These are phyloP conservation scores for Clausena lansium DNA, from an alignment of 345 rosid species.

Conservation along the genomic window DNA sequence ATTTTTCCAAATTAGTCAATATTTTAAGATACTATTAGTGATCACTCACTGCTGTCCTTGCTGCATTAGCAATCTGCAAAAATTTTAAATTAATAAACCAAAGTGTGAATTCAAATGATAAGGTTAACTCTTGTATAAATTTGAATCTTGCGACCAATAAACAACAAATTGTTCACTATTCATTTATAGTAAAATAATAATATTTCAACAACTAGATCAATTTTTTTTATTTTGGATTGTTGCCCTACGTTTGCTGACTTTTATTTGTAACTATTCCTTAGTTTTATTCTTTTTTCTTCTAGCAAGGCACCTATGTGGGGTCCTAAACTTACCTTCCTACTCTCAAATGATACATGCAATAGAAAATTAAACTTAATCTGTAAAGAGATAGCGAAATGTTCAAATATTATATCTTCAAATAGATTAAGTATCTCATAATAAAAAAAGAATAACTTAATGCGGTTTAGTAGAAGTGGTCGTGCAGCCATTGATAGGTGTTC, in stretches of 20 bases:
- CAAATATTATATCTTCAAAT: not conserved
- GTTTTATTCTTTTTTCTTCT: not conserved
- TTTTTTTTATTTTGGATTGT: not conserved
- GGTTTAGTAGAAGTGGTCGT: not conserved
- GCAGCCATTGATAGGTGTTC: not conserved
- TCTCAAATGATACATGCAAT: not conserved
- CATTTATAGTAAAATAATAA: not conserved
- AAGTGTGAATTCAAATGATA: not conserved
- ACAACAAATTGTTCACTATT: not conserved
- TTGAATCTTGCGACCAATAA: not conserved
- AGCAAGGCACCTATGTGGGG: slow-evolving; percentile 9
- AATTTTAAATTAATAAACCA: not conserved
- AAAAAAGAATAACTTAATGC: not conserved
- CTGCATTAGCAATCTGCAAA: slow-evolving; percentile 18
- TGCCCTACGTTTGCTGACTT: slow-evolving; percentile 21
- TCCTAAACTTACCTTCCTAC: not conserved
- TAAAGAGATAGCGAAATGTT: not conserved
- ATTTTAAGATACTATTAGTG: not conserved
- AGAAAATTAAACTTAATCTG: not conserved
- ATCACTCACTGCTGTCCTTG: not conserved
- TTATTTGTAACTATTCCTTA: not conserved
- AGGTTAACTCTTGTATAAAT: not conserved
- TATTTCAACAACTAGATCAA: slow-evolving; percentile 11
- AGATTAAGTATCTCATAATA: not conserved
- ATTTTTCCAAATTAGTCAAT: not conserved